Base-by-base conservation (phyloP, 108 stramenopile species). In the Aurantiochytrium sp. region DNA sequence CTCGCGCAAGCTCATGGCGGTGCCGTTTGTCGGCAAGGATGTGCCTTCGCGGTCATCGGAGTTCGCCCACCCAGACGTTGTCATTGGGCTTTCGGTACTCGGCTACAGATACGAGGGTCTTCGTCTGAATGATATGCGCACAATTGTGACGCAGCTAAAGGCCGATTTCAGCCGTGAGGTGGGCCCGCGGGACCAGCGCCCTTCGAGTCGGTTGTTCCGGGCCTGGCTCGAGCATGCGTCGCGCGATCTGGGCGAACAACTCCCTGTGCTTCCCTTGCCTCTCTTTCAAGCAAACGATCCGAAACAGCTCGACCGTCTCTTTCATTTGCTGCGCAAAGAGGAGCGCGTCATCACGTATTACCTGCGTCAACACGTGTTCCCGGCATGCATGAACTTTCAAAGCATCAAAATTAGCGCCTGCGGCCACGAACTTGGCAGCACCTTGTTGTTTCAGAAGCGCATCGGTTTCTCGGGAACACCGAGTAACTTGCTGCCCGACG, bases 21-120 rank as follows among this genome's bases (percentile, higher is more conserved):
- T 99, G 49, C 99, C 99, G 5, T 99, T 99, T 88, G 96, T 99
- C 44, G 99, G 98, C 57, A 98, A 99, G 90, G 98, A 99, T 90
- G 97, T 98, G 58, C 99, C 99, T 3, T 96, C 95, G 83, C 89
- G 98, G 47, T 98, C 98, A 16, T 97, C 97, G 88, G 98, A 99
- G 90, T 99, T 99, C 90, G 96, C 97, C 19, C 98, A 99, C 60
- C 98, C 99, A 14, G 99, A 99, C 90, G 96, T 99, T 89, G 97
- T 98, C 23, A 98, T 99, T 83, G 98, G 99, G 4, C 90, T 99
- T 89, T 98, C 98, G 5, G 96, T 97, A 43, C 88, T 98, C 51
- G 98, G 97, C 5, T 99, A 97, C 92, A 92, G 99, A 55, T 99
- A 99, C 94, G 98, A 99, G 90, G 98, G 98, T 14, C 92, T 99